phyloP scores from a whole-genome alignment of 306 rosid species.

The Bauhinia variegata region DNA sequence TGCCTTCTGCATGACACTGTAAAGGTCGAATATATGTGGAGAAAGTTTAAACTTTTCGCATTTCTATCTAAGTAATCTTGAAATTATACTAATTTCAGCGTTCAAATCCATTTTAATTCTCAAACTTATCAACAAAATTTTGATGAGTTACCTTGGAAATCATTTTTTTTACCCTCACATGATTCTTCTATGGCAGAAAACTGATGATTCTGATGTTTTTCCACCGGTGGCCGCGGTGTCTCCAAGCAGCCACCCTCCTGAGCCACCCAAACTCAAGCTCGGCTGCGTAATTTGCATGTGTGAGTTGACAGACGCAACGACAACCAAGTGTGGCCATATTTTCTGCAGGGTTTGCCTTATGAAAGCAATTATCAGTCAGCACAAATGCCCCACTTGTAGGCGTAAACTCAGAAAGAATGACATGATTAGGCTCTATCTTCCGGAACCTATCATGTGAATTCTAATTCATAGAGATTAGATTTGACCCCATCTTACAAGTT shows the following conservation, averaged over 20 bases:
- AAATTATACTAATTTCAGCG: neutral
- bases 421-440: conserved; percentile 48
- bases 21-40: too few relatives aligned
- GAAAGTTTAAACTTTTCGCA: too few relatives aligned
- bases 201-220: conserved; percentile 9
- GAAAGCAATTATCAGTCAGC: conserved; percentile 41
- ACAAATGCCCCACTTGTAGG: conserved; percentile 51
- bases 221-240: neutral
- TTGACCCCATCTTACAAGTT: neutral
- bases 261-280: conserved; percentile 38
- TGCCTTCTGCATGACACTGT: too few relatives aligned
- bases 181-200: conserved; percentile 30
- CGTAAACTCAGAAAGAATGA: conserved; percentile 42
- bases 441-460: conserved; percentile 26
- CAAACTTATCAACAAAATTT: neutral
- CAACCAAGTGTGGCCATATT: conserved; percentile 60
- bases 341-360: conserved; percentile 59
- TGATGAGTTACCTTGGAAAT: neutral
- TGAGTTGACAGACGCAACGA: conserved; percentile 47
- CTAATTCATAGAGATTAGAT: conserved; percentile 8
- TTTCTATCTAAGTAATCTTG: too few relatives aligned
- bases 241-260: conserved; percentile 4
- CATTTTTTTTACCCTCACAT: too few relatives aligned
- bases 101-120: neutral
- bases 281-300: conserved; percentile 53